These are phyloP conservation scores for Cystobasidium pallidum DNA, from an alignment of 1,284 basidiomycete genomes.

Conservation along the genomic window DNA sequence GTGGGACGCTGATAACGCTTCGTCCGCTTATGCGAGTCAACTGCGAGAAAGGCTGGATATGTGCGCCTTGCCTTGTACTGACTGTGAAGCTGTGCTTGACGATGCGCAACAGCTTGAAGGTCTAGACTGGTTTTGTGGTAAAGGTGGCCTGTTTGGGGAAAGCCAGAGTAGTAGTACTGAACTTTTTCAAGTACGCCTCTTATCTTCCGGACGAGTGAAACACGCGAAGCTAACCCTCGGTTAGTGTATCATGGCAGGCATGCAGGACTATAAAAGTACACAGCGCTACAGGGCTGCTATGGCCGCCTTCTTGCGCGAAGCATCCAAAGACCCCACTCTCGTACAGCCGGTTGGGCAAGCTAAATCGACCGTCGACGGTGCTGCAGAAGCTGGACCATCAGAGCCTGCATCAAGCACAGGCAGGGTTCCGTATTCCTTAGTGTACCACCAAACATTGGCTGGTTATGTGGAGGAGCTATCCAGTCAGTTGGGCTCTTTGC, in stretches of 20 bases:
- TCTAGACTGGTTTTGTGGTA: background rate
- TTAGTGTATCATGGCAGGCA: background rate
- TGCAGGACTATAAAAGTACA: conserved; percentile 16
- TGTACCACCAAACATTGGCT: conserved; percentile 31
- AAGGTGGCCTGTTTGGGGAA: background rate
- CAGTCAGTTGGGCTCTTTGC: conserved; percentile 10
- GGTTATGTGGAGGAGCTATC: conserved; percentile 23
- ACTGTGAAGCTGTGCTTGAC: conserved; percentile 22
- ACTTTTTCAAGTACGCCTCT: no score
- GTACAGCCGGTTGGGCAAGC: conserved; percentile 23
- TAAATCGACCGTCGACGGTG: conserved; percentile 12
- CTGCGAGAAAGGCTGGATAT: background rate
- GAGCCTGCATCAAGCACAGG: conserved; percentile 4
- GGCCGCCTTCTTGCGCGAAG: conserved; percentile 23
- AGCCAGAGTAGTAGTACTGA: background rate
- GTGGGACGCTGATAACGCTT: background rate
- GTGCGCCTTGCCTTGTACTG: conserved; percentile 7
- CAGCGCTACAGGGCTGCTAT: conserved; percentile 25
- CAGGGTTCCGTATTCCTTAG: conserved; percentile 24
- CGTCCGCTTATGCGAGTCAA: background rate
- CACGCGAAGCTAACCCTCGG: background rate
- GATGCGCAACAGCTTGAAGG: conserved; percentile 32
- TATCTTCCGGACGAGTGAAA: no score
- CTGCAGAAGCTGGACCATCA: background rate
- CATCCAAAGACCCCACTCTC: conserved; percentile 13